Evolutionary conservation across 441 rosid species (phyloP), one percentile per base, ranked within the genome.

Genomic region (Adansonia madagascariensis): DNA sequence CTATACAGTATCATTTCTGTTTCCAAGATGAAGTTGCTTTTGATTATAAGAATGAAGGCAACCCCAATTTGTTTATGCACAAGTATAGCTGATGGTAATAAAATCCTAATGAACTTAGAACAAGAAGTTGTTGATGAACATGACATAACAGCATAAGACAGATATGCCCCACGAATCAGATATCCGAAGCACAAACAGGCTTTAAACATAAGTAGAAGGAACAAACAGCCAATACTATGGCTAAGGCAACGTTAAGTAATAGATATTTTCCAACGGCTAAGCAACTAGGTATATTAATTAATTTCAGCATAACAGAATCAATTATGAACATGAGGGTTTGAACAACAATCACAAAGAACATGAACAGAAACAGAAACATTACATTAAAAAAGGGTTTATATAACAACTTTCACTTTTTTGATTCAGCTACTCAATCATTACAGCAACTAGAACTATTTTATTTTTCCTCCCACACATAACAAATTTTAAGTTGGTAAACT

Each of bases 141-240:
- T 35, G 39, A 35, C 41, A 35, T 35, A 35, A 35, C 41, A 35
- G 41, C 41, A 35, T 35, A 35, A 35, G 41, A 35, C 41, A 35
- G 41, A 35, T 35, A 35, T 35, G 41, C 41, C 41, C 41, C 41
- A 31, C 31, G 17, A 27, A 62, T 4, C 41, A 35, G 41, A 35
- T 35, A 35, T 35, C 41, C 41, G 41, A 35, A 35, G 22, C 71
- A 46, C 57, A 69, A 69, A 49, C 57, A 68, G 10, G 57, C 57
- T 66, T 66, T 43, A 66, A 43, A 66, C 50, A 66, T 43, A 43
- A 9, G 14, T 44, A 17, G 9, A 66, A 66, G 27, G 44, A 18
- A 66, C 53, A 43, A 18, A 66, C 71, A 66, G 24, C 52, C 8
- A 1, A 59, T 31, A 22, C 10, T 20, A 22, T 18, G 4, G 71